A percentile compares a stretch with the other conserved stretches of the same genome.
phyloP scores from a whole-genome alignment of 805 yeast genomes.

The Ascoidea tarda region DNA sequence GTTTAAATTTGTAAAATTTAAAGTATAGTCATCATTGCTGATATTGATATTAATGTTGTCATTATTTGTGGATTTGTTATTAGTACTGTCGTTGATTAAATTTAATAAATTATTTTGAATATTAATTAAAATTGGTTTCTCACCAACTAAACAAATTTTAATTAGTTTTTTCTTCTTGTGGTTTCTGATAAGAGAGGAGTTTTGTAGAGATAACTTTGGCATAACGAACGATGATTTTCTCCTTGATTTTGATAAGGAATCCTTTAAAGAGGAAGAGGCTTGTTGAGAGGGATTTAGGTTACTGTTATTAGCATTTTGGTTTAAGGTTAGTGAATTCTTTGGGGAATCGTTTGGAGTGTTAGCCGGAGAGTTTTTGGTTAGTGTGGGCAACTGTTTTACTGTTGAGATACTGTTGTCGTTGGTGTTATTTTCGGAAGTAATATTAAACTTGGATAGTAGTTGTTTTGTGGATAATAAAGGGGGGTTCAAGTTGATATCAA shows the following conservation, averaged over 20 bases:
- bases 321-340: not conserved
- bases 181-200: not conserved
- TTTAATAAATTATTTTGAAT: not conserved
- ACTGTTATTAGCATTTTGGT: not conserved
- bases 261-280: not conserved
- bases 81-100: slow-evolving; percentile 5
- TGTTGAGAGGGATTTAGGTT: not conserved
- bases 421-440: not conserved
- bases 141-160: not conserved
- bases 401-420: not conserved
- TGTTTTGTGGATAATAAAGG: not conserved
- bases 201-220: not conserved
- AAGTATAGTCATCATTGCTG: slow-evolving; percentile 4
- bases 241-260: not conserved
- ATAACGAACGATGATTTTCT: not conserved
- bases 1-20: not conserved
- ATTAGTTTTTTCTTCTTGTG: not conserved
- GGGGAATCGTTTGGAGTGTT: not conserved
- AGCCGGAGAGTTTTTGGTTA: too few relatives aligned
- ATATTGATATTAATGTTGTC: slow-evolving; percentile 5
- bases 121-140: not conserved
- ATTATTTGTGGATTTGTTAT: slow-evolving; percentile 6
- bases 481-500: not conserved
- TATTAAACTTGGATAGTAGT: too few relatives aligned
- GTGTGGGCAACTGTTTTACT: too few relatives aligned